A percentile compares a stretch with the other conserved stretches of the same genome.
These are phyloP conservation scores for Sanghuangporus weigelae DNA, from an alignment of 1,284 basidiomycete species.

Conservation along the genomic window DNA sequence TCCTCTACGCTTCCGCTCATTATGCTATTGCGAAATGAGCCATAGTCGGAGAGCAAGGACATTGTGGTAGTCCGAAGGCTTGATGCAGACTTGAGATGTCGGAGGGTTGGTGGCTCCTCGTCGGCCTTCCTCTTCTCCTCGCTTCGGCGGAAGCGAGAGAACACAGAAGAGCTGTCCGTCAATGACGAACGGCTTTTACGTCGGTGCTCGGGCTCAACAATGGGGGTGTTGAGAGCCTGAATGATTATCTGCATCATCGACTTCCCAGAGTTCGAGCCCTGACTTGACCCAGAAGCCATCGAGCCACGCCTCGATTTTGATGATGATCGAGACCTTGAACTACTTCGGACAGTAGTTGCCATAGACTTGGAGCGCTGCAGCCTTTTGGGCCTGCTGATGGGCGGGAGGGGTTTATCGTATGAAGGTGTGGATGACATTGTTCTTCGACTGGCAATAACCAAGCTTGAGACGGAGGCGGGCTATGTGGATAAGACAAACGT, in stretches of 20 bases:
- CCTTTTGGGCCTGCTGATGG: not conserved
- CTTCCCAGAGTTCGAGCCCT: not conserved
- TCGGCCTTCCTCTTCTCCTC: not conserved
- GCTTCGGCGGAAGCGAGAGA: not conserved
- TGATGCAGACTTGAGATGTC: not conserved
- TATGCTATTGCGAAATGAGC: conserved; percentile 9
- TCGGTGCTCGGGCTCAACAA: not conserved
- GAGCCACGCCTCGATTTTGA: not conserved
- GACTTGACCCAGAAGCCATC: not conserved
- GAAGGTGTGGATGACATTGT: not conserved
- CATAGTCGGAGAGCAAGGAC: conserved; percentile 1
- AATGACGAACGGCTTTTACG: not conserved
- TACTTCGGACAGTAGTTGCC: not conserved
- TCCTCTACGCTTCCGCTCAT: not conserved
- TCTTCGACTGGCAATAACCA: not conserved
- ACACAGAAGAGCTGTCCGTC: not conserved
- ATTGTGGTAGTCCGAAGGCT: not conserved
- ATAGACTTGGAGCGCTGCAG: conserved; percentile 1
- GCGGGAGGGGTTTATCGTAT: not conserved
- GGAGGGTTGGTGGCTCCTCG: not conserved
- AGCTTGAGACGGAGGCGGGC: no score
- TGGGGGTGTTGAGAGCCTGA: conserved; percentile 2
- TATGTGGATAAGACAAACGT: not conserved
- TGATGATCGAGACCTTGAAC: not conserved
- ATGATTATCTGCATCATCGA: not conserved